A percentile compares a stretch with the other conserved stretches of the same genome.
These are phyloP conservation scores for Dorcoceras hygrometricum DNA, from an alignment of 257 asterid genomes.

Conservation along the genomic window DNA sequence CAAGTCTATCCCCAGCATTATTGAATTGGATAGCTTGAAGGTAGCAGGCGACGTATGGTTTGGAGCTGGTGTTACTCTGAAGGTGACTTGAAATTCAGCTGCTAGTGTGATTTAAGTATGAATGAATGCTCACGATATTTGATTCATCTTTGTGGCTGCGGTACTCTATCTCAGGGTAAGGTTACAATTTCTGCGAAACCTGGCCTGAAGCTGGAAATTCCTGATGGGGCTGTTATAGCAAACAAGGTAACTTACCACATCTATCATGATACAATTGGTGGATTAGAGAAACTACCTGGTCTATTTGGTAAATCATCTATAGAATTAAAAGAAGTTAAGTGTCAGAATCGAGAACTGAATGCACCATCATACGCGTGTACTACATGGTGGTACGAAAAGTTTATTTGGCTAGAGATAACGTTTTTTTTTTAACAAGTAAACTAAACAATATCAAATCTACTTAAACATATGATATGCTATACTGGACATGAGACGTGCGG, in stretches of 20 bases:
- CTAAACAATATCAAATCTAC: no score
- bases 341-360: no score
- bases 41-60: constrained; percentile 90
- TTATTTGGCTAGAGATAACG: no score
- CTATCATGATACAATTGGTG: neutral
- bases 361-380: no score
- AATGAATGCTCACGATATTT: neutral
- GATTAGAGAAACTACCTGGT: neutral
- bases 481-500: neutral
- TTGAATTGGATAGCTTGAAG: constrained; percentile 84
- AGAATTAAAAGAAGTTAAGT: no score
- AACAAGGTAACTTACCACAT: constrained; percentile 53
- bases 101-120: neutral
- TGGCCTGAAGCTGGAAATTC: constrained; percentile 80
- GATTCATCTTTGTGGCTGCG: constrained; percentile 1
- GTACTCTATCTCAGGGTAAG: constrained; percentile 53
- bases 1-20: constrained; percentile 94
- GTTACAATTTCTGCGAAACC: constrained; percentile 71
- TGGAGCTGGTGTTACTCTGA: constrained; percentile 69
- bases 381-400: no score
- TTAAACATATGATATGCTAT: no score
- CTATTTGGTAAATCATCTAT: neutral
- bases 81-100: constrained; percentile 42
- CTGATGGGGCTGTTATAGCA: constrained; percentile 68
- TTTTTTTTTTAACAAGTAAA: neutral